Evolutionary conservation across 257 asterid genomes (phyloP), one percentile per base, ranked within the genome.

Genomic region (Przewalskia tangutica): DNA sequence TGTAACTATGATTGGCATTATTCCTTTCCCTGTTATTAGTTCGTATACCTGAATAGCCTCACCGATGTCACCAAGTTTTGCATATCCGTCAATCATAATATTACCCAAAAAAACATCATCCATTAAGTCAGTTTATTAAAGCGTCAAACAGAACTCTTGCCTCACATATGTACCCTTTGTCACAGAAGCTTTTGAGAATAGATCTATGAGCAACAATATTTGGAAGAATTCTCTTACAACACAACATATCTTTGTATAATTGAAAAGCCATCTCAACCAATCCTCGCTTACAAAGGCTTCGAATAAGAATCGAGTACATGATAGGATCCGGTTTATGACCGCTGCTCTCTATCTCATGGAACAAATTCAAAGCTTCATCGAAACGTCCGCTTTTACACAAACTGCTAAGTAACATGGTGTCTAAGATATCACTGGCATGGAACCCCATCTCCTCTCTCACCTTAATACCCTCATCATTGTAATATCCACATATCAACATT

Each of bases 241-340:
- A 66, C 90, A 88, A 66, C 90, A 88, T 86, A 83, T 90, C 92
- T 77, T 83, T 84, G 81, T 84, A 87, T 60, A 90, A 81, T 75
- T 87, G 89, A 84, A 88, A 54, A 79, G 93, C 94, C 44, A 55
- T 78, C 44, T 86, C 79, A 50, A 89, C 87, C 62, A 87, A 84
- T 36, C 97, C 97, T 83, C 84, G 85, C 91, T 91, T 91, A 90
- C 93, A 91, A 27, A 94, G 91, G 60, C 93, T 91, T 51, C 85
- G 91, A 86, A 90, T 86, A 77, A 93, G 87, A 82, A 86, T 88
- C 46, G 93, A 88, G 86, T 90, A 88, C 90, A 88, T 92, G 78
- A 85, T 84, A 46, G 64, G 14, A 89, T 92, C 97, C 44, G 95
- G 92, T 79, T 89, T 76, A 7, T 86, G 70, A 80, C 95, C 93